Percentiles rank a stretch among this genome's conserved stretches.
phyloP scores from a whole-genome alignment of 2,329 filamentous ascomycete genomes.

The Xylaria sp. region DNA sequence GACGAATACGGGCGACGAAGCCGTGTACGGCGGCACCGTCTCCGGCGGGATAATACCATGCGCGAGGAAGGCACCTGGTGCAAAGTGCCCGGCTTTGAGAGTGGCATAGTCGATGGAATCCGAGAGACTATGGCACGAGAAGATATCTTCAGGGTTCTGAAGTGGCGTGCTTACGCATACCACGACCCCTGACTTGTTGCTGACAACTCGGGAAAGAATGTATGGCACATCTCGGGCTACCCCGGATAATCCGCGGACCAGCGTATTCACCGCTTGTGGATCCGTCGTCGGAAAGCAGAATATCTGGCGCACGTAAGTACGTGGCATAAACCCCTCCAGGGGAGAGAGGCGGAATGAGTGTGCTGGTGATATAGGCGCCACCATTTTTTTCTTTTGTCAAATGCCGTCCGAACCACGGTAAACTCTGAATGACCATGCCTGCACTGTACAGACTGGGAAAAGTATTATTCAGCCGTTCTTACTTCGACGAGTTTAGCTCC shows the following conservation, averaged over 20 bases:
- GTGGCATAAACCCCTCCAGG: constrained; percentile 47
- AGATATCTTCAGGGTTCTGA: constrained; percentile 39
- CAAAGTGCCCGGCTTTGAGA: constrained; percentile 40
- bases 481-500: background rate
- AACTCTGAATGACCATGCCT: background rate
- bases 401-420: background rate
- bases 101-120: constrained; percentile 38
- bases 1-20: constrained; percentile 43
- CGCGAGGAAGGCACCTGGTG: constrained; percentile 38
- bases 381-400: background rate
- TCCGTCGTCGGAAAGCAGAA: constrained; percentile 43
- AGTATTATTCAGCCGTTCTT: background rate
- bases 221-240: constrained; percentile 42
- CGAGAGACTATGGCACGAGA: constrained; percentile 41
- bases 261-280: constrained; percentile 10
- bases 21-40: constrained; percentile 36
- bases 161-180: constrained; percentile 37
- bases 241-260: constrained; percentile 37
- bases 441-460: no score
- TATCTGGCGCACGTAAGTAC: constrained; percentile 45
- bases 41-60: constrained; percentile 38
- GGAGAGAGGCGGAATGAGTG: no score
- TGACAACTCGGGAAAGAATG: constrained; percentile 41
- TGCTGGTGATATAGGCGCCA: background rate
- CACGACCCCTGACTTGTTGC: constrained; percentile 13